Evolutionary conservation across 2,329 filamentous ascomycete species (phyloP), one percentile per base, ranked within the genome.

Genomic region (Hypocreales sp.): DNA sequence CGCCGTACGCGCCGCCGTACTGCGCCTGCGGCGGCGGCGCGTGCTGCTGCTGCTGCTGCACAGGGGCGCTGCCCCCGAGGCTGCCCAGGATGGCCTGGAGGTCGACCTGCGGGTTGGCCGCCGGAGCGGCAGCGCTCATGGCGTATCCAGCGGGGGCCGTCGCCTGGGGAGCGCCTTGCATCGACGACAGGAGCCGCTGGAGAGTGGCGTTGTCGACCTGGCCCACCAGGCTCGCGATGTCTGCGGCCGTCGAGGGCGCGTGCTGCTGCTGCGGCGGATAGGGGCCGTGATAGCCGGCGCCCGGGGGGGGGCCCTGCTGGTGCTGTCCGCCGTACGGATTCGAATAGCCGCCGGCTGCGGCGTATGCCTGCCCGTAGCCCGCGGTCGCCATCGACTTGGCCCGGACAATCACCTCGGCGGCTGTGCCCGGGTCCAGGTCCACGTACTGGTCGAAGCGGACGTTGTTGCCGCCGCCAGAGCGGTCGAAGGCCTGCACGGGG

Each of bases 361-460:
- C 35, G 25, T 51, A 50, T 8, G 38, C 31, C 38, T 53, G 48
- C 11, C 39, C 36, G 27, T 53, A 50, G 34, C 34, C 40, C 20
- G 42, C 36, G 5, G 34, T 37, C 8, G 43, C 42, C 3, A 48
- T 46, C 8, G 58, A 52, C 48, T 80, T 86, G 27, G 76, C 70
- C 32, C 82, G 71, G 22, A 77, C 50, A 31, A 92, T 79, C 11
- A 95, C 69, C 40, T 92, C 81, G 11, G 79, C 81, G 4, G 81
- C 83, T 24, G 84, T 73, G 5, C 60, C 52, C 1, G 84, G 79
- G 20, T 92, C 79, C 3, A 94, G 64, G 40, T 86, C 75, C 31
- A 79, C 70, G 47, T 95, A 95, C 47, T 92, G 79, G 40, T 92
- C 81, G 46, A 82, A 94, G 23, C 74, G 72, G 32, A 92, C 74